phyloP scores from a whole-genome alignment of 176 grass and related monocot genomes.

The Zoysia pacifica region DNA sequence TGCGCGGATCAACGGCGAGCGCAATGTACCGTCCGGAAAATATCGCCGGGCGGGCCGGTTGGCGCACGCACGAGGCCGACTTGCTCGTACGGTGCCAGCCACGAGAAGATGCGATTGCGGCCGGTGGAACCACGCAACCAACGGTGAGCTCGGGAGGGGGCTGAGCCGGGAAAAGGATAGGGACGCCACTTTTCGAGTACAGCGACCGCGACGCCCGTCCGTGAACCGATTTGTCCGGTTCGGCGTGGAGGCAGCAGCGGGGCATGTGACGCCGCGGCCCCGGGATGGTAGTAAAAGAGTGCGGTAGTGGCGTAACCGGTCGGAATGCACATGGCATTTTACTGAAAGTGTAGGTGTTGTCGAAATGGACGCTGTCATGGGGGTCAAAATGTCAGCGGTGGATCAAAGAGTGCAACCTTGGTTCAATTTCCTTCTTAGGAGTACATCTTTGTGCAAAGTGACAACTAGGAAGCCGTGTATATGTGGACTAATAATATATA shows the following conservation, averaged over 20 bases:
- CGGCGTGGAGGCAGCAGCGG: neutral
- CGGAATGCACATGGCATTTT: slow-evolving; percentile 2
- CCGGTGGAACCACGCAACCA: neutral
- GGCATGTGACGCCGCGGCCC: neutral
- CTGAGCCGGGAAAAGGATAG: neutral
- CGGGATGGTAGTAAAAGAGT: neutral
- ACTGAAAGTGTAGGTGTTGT: neutral
- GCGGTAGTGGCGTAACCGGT: neutral
- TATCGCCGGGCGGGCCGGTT: neutral
- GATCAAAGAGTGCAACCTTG: neutral
- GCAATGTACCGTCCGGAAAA: neutral
- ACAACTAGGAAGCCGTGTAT: neutral
- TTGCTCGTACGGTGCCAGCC: neutral
- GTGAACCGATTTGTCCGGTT: neutral
- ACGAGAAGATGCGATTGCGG: neutral
- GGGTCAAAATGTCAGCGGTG: neutral
- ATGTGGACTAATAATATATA: neutral
- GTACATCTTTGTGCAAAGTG: neutral
- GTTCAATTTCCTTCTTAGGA: neutral
- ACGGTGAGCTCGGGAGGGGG: slow-evolving; percentile 9
- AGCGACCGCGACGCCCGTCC: slow-evolving; percentile 17
- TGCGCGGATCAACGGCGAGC: slow-evolving; percentile 26
- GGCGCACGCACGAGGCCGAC: neutral
- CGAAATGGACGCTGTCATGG: neutral
- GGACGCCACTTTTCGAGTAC: slow-evolving; percentile 16